These are phyloP conservation scores for Pythium apleroticum DNA, from an alignment of 352 stramenopile species.

Conservation along the genomic window DNA sequence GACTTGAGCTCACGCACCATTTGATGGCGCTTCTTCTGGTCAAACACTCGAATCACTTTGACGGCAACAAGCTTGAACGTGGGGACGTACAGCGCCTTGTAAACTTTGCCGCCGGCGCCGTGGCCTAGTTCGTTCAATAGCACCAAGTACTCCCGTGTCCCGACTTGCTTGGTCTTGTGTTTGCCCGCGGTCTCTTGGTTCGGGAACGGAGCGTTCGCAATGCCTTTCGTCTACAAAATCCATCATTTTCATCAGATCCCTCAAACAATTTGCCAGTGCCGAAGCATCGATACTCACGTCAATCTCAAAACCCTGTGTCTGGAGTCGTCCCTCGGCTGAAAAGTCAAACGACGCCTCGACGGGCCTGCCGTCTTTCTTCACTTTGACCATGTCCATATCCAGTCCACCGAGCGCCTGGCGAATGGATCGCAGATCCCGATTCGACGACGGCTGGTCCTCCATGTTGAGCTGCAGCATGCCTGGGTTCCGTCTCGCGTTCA, in stretches of 20 bases:
- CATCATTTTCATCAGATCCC: background rate
- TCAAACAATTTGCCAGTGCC: background rate
- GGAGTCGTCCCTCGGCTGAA: conserved; percentile 63
- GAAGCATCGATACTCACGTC: conserved; percentile 38
- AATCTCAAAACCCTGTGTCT: conserved; percentile 87
- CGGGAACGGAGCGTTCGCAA: conserved; percentile 65
- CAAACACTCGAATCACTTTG: conserved; percentile 89
- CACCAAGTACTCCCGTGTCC: conserved; percentile 68
- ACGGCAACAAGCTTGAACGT: conserved; percentile 89
- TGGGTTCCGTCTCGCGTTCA: conserved; percentile 24
- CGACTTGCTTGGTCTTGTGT: conserved; percentile 26
- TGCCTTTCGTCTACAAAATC: conserved; percentile 59
- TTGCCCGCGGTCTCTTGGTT: conserved; percentile 25
- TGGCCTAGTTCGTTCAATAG: conserved; percentile 74
- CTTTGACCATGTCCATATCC: conserved; percentile 62
- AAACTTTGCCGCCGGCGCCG: conserved; percentile 87
- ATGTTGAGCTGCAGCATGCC: conserved; percentile 12
- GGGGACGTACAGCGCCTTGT: conserved; percentile 88
- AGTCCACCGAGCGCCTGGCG: conserved; percentile 47
- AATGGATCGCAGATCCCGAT: conserved; percentile 27
- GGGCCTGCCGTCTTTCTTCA: conserved; percentile 58
- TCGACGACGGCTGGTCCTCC: background rate
- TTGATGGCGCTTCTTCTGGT: conserved; percentile 87
- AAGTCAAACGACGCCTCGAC: conserved; percentile 82
- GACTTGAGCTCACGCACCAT: conserved; percentile 88